Evolutionary conservation across 2,329 filamentous ascomycete genomes (phyloP).

Genomic region (Aspergillus sp.): DNA sequence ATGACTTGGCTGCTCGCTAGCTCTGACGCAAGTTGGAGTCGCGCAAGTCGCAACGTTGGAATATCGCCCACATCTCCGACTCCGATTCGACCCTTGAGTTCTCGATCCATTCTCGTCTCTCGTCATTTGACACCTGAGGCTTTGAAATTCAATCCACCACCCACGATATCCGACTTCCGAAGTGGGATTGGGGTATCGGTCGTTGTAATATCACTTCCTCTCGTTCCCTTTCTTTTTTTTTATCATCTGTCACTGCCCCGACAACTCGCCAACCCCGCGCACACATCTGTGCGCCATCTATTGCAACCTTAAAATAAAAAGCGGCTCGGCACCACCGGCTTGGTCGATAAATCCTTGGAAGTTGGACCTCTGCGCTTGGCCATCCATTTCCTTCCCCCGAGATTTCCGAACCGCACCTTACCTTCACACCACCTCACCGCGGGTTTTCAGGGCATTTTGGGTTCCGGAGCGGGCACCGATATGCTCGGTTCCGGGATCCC

Average conservation of each 20-base stretch:
- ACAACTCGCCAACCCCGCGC: constrained; percentile 25
- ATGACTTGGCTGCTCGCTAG: constrained; percentile 17
- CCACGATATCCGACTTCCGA: constrained; percentile 1
- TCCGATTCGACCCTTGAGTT: neutral
- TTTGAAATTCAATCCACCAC: constrained; percentile 4
- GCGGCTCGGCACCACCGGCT: constrained; percentile 30
- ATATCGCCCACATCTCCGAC: constrained; percentile 17
- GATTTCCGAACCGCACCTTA: constrained; percentile 1
- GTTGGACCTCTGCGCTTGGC: neutral
- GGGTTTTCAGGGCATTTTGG: constrained; percentile 26
- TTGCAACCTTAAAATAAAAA: constrained; percentile 27
- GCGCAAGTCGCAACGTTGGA: constrained; percentile 9
- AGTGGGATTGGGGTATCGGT: constrained; percentile 26
- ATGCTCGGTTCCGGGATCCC: constrained; percentile 44
- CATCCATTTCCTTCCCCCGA: neutral
- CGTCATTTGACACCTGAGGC: constrained; percentile 10
- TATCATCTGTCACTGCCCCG: constrained; percentile 27
- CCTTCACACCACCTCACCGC: constrained; percentile 7
- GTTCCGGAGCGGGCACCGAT: constrained; percentile 43
- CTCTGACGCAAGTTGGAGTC: constrained; percentile 9
- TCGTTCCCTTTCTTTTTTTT: constrained; percentile 15
- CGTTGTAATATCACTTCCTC: constrained; percentile 20
- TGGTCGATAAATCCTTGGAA: constrained; percentile 8
- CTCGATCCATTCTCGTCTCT: constrained; percentile 5
- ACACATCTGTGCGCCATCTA: constrained; percentile 31